Percentiles rank a stretch among this genome's conserved stretches.
Conservation (phyloP, 306 rosid genomes). For the Dalbergia cultrata region DNA sequence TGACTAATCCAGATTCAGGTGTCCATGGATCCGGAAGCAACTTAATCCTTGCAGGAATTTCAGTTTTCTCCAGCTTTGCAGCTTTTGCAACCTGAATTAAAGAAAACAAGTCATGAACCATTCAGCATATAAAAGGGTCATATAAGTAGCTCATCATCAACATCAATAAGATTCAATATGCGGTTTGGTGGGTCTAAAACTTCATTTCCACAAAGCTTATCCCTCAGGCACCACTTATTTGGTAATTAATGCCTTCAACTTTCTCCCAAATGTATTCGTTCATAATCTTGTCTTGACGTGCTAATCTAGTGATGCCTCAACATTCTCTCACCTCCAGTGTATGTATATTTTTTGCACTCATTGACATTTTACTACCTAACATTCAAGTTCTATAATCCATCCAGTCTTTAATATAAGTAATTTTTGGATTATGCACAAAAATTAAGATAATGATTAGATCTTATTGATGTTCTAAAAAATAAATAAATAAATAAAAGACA, state of each 20-base stretch:
- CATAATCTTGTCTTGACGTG: background rate
- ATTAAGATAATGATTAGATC: too few species aligned
- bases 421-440: too few species aligned
- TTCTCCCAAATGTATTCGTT: background rate
- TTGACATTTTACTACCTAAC: background rate
- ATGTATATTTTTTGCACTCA: background rate
- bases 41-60: constrained; percentile 79
- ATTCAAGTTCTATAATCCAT: background rate
- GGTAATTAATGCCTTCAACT: background rate
- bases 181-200: background rate
- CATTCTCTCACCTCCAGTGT: background rate
- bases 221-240: background rate
- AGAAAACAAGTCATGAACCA: constrained; percentile 18
- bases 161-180: background rate
- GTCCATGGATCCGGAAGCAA: constrained; percentile 85
- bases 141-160: background rate
- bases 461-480: too few species aligned
- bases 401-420: too few species aligned
- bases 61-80: constrained; percentile 75
- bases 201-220: background rate
- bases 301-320: background rate
- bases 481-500: too few species aligned
- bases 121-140: background rate
- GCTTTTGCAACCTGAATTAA: constrained; percentile 72
- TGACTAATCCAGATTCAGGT: constrained; percentile 90